Evolutionary conservation across 768 basidiomycete species (phyloP).

Genomic region (Pholiota conissans): DNA sequence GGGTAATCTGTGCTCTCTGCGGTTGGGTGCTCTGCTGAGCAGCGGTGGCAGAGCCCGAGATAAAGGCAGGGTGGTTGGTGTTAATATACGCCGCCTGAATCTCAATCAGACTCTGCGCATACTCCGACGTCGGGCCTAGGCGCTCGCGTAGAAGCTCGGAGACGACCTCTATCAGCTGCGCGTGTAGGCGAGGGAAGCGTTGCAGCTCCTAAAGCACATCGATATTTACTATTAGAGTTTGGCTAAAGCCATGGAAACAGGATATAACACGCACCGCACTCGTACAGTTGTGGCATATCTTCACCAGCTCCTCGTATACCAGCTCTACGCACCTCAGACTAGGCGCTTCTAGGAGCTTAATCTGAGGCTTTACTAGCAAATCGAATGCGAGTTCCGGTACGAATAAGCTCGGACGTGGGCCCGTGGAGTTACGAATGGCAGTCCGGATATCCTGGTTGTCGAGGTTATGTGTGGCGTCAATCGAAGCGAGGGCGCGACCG

Average conservation of each 20-base stretch:
- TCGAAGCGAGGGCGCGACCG: conserved; percentile 84
- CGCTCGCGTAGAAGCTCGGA: conserved; percentile 94
- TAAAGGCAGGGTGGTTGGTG: conserved; percentile 96
- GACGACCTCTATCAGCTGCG: conserved; percentile 94
- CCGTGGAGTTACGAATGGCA: conserved; percentile 97
- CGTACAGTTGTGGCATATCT: conserved; percentile 99
- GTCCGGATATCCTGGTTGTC: conserved; percentile 96
- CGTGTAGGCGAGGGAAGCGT: conserved; percentile 91
- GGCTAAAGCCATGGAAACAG: not conserved
- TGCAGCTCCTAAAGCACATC: conserved; percentile 74
- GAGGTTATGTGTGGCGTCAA: conserved; percentile 89
- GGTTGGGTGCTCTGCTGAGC: conserved; percentile 48
- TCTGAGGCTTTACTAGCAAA: conserved; percentile 95
- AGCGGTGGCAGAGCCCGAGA: conserved; percentile 71
- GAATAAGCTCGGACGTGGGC: conserved; percentile 93
- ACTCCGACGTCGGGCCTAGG: conserved; percentile 95
- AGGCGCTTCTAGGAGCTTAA: conserved; percentile 92
- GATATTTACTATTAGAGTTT: not conserved
- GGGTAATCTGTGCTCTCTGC: conserved; percentile 43
- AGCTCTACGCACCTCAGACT: conserved; percentile 95
- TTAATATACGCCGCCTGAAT: conserved; percentile 99
- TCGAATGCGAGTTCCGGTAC: conserved; percentile 98
- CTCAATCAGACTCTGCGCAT: conserved; percentile 91
- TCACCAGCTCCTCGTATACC: conserved; percentile 98
- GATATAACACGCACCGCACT: conserved; percentile 56